Base-by-base conservation (phyloP, 176 grass and related monocot genomes). In the Paspalum vaginatum region DNA sequence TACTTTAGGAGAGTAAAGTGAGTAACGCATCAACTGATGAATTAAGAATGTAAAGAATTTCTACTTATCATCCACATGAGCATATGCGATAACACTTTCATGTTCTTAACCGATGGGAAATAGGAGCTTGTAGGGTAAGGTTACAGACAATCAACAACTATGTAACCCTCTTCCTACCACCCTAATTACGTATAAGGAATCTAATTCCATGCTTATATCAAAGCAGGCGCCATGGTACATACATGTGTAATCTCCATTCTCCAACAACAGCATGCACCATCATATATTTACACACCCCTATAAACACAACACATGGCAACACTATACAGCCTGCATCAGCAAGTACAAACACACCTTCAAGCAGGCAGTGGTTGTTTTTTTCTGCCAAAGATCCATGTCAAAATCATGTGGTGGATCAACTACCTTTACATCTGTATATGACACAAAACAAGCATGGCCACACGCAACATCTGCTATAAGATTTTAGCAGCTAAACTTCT, bases 71-170 rank as follows among this genome's bases (percentile, higher is more conserved):
- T 75, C 70, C 52, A 59, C 27, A 75, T 68, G 27, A 68, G 77
- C 56, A 75, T 75, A 58, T 25, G 32, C 52, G 60, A 21, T 68
- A 76, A 50, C 22, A 67, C 6, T 49, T 59, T 5, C 18, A 74
- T 65, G 13, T 44, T 62, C 25, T 32, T 39, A 18, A 57, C 21
- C 3, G 44, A 59, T 42, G 10, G 43, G 44, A 41, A 49, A 58
- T 18, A 73, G 59, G 59, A 56, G 40, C 39, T 4, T 56, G 42
- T 49, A 68, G 2, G 10, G 39, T 43, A 80, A 67, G 42, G 21
- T 54, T 57, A 65, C 57, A 80, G 41, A 86, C 64, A 48, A 6
- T 74, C 42, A 80, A 66, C 6, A 25, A 68, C 80, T 51, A 42
- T 15, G 48, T 57, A 50, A 49, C n/a, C 52, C 46, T 61, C 26